Conservation (phyloP, 2,329 filamentous ascomycete genomes). For the Clonostachys sp. region DNA sequence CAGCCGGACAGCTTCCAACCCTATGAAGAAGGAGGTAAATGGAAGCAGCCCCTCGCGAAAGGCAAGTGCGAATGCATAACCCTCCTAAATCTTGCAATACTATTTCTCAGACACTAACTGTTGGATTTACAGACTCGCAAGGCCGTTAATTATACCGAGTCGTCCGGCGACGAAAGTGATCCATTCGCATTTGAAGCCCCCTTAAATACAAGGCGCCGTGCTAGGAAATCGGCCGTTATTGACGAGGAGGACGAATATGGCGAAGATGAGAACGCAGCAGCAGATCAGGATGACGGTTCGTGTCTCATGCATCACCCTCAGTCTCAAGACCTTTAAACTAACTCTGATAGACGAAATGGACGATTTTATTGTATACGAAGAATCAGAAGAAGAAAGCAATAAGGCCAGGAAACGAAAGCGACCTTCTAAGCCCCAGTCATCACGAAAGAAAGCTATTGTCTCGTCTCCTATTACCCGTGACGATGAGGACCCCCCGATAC, state of each 20-base stretch:
- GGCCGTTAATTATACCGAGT: conserved; percentile 77
- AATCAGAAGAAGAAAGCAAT: conserved; percentile 63
- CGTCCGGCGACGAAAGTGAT: conserved; percentile 71
- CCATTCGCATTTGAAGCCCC: conserved; percentile 47
- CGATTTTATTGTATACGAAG: conserved; percentile 84
- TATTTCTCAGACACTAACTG: neutral
- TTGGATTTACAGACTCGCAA: conserved; percentile 40
- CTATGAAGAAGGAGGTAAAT: conserved; percentile 22
- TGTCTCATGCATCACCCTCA: neutral
- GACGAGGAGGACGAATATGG: conserved; percentile 70
- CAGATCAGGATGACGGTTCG: conserved; percentile 59
- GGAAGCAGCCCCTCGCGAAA: conserved; percentile 76
- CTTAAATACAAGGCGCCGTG: conserved; percentile 29
- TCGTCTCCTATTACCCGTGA: conserved; percentile 28
- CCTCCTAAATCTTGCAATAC: neutral
- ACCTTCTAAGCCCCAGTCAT: conserved; percentile 40
- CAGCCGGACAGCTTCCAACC: conserved; percentile 16
- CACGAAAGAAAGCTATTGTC: conserved; percentile 60
- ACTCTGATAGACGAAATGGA: conserved; percentile 60
- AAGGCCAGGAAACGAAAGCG: conserved; percentile 73
- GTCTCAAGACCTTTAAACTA: neutral
- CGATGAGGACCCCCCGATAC: conserved; percentile 24
- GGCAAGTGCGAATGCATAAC: conserved; percentile 37
- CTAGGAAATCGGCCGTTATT: conserved; percentile 52
- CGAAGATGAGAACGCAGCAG: conserved; percentile 58